Evolutionary conservation across 257 asterid species (phyloP).

Genomic region (Fraxinus anomala): DNA sequence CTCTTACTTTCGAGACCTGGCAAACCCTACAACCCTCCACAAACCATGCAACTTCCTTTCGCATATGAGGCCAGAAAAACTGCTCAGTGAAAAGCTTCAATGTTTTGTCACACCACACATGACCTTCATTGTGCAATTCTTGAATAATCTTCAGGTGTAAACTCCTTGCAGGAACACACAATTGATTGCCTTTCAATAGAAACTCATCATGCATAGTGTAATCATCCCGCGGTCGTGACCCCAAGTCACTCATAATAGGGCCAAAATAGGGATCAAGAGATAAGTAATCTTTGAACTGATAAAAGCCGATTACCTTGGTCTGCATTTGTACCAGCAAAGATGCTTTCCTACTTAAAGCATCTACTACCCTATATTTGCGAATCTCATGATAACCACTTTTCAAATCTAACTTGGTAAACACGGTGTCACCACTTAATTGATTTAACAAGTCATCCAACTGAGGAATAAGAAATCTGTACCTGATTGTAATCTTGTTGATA

Average conservation of each 20-base stretch:
- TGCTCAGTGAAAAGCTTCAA: background rate
- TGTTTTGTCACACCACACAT: background rate
- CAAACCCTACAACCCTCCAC: slow-evolving; percentile 11
- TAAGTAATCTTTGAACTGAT: background rate
- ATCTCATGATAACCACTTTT: slow-evolving; percentile 12
- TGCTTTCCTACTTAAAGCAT: too few species aligned
- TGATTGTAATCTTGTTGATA: background rate
- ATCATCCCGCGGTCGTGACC: too few species aligned
- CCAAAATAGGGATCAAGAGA: too few species aligned
- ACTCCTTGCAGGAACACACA: too few species aligned
- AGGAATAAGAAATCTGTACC: background rate
- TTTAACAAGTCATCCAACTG: background rate
- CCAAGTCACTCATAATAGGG: too few species aligned
- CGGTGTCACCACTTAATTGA: background rate
- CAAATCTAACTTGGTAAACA: background rate
- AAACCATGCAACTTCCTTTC: background rate
- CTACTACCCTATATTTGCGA: background rate
- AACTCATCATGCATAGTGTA: too few species aligned
- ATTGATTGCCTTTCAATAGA: too few species aligned
- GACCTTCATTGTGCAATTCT: background rate
- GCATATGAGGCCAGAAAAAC: slow-evolving; percentile 5
- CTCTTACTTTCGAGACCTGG: background rate
- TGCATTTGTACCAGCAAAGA: background rate
- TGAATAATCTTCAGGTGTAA: too few species aligned
- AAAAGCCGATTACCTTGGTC: background rate